Evolutionary conservation across 345 rosid species (phyloP).

Genomic region (Raphanus sativus): DNA sequence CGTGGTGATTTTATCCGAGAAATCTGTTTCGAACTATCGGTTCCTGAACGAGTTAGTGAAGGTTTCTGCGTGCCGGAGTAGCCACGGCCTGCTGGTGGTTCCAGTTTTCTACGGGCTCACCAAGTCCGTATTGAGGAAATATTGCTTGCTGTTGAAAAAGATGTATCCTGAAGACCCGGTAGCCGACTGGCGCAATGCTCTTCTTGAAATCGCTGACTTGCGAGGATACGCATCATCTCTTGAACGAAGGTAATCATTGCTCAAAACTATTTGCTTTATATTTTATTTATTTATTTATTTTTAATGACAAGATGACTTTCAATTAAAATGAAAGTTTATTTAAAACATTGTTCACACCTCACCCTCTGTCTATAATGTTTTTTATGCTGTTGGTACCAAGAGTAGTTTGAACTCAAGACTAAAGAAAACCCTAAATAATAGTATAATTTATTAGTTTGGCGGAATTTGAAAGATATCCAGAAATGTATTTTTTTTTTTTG

Average conservation of each 20-base stretch:
- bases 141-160: background rate
- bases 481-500: background rate
- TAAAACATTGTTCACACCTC: background rate
- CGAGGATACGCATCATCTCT: constrained; percentile 19
- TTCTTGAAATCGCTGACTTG: constrained; percentile 8
- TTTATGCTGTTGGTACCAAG: too few species aligned
- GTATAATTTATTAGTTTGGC: background rate
- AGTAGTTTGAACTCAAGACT: too few species aligned
- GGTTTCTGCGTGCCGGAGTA: background rate
- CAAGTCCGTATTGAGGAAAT: constrained; percentile 11
- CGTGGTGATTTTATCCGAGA: constrained; percentile 1
- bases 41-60: constrained; percentile 1
- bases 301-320: background rate
- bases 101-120: constrained; percentile 17
- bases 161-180: background rate
- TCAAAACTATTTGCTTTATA: background rate
- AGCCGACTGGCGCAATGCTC: constrained; percentile 1
- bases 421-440: background rate
- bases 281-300: background rate
- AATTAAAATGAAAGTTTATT: background rate
- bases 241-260: background rate
- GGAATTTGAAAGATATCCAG: background rate
- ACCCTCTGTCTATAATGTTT: background rate
- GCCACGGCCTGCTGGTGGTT: background rate
- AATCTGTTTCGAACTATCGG: background rate